Conservation (phyloP, 2,329 filamentous ascomycete species). For the Fonsecaea nubica region DNA sequence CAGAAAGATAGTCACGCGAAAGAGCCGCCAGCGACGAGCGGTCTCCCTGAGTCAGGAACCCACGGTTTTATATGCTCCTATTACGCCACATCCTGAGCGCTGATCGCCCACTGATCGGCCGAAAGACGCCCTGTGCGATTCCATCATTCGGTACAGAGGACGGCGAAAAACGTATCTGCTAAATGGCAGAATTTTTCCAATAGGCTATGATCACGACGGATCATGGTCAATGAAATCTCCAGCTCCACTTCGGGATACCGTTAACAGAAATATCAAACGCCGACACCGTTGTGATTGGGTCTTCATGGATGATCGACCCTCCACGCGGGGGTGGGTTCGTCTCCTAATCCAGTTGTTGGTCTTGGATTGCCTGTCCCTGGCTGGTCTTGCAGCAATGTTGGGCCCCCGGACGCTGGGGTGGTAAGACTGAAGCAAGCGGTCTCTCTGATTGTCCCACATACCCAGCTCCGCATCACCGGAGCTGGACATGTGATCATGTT, state of each 20-base stretch:
- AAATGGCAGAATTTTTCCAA: constrained; percentile 3
- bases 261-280: not conserved
- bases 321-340: constrained; percentile 7
- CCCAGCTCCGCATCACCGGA: not conserved
- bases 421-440: not conserved
- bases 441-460: not conserved
- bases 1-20: not conserved
- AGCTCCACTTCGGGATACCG: constrained; percentile 11
- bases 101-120: constrained; percentile 17
- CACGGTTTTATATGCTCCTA: not conserved
- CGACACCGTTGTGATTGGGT: not conserved
- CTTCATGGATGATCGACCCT: constrained; percentile 6
- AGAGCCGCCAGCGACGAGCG: not conserved
- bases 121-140: not conserved
- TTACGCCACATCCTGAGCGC: not conserved
- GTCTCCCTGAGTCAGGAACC: not conserved
- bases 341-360: constrained; percentile 4
- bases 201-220: constrained; percentile 11
- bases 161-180: constrained; percentile 19
- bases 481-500: not conserved
- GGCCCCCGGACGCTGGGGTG: not conserved
- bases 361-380: not conserved
- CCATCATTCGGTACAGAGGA: constrained; percentile 12
- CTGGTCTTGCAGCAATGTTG: not conserved
- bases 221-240: not conserved